Evolutionary conservation across 208 protist genomes (phyloP), one percentile per base, ranked within the genome.

Genomic region (Borovskyia barvae): DNA sequence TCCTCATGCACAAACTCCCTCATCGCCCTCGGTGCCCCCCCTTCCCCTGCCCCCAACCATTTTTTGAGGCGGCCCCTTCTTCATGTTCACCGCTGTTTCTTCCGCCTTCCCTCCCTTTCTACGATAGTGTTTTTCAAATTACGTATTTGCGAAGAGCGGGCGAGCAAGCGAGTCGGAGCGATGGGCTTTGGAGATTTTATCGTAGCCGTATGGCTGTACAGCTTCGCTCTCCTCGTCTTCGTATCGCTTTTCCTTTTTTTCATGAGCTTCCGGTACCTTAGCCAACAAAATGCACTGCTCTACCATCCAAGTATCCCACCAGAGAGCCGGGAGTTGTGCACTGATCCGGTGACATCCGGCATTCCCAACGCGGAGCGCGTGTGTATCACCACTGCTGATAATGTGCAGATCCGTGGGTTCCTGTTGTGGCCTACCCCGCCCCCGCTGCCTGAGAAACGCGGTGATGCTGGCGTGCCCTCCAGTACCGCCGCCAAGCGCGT

Each of bases 241-340:
- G 41, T 72, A 11, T 72, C 65, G 30, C 19, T 72, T 6, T 45
- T 55, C 28, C 28, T 72, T 14, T 35, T 50, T 30, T 33, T 64
- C 29, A 42, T 72, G 22, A 64, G 65, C 52, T 65, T 54, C 42
- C 48, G 56, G 42, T 72, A 63, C 42, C 65, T 54, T 33, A 58
- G 45, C 12, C 50, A 65, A 30, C 65, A 72, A 56, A 74, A 82
- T 49, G 55, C 30, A 9, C 33, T 93, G 25, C 67, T 95, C 14
- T 96, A 96, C 52, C 75, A 77, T 30, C 90, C 90, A 2, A 39
- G 81, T 12, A 61, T 57, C 11, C 90, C 90, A 3, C 46, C 67
- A 5, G 81, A 81, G 39, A 91, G 82, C 53, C 68, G 72, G 2
- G 52, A 62, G 41, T 41, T 68, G 24, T 90, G 82, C 57, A 77